Evolutionary conservation across 2,329 filamentous ascomycete species (phyloP).

Genomic region (Cladosporium sphaerospermum): DNA sequence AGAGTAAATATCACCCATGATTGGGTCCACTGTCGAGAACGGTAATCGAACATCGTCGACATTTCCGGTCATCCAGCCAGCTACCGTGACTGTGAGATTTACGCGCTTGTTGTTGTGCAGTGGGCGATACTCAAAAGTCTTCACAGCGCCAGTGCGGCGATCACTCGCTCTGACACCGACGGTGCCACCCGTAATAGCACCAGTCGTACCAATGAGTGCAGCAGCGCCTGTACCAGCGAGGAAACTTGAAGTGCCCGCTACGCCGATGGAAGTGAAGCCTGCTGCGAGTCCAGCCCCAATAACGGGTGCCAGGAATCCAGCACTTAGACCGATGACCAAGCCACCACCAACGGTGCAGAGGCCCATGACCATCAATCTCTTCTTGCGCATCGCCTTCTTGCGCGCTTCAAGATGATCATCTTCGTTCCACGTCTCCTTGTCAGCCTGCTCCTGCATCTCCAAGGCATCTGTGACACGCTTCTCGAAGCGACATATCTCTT

Average conservation of each 20-base stretch:
- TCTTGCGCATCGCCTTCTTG: conserved; percentile 72
- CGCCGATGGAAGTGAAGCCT: conserved; percentile 90
- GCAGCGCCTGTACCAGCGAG: conserved; percentile 87
- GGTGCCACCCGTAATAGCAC: conserved; percentile 76
- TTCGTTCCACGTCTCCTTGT: conserved; percentile 97
- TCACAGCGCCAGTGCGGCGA: conserved; percentile 82
- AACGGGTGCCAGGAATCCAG: conserved; percentile 82
- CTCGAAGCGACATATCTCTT: conserved; percentile 94
- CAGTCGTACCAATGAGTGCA: conserved; percentile 85
- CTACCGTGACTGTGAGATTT: conserved; percentile 89
- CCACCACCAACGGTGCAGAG: conserved; percentile 92
- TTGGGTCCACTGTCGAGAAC: conserved; percentile 90
- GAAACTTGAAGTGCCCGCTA: conserved; percentile 82
- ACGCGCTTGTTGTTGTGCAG: conserved; percentile 97
- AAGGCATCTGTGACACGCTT: conserved; percentile 94
- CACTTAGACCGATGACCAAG: conserved; percentile 89
- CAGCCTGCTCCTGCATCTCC: conserved; percentile 92
- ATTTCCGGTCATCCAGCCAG: conserved; percentile 98
- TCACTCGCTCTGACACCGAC: conserved; percentile 83
- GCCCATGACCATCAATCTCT: conserved; percentile 90
- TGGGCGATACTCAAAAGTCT: conserved; percentile 93
- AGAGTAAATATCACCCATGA: conserved; percentile 98
- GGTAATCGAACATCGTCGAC: conserved; percentile 93
- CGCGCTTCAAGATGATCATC: conserved; percentile 85
- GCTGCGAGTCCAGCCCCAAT: conserved; percentile 92